Evolutionary conservation across 495 filamentous ascomycete species (phyloP).

Genomic region (Penicillium desertorum): DNA sequence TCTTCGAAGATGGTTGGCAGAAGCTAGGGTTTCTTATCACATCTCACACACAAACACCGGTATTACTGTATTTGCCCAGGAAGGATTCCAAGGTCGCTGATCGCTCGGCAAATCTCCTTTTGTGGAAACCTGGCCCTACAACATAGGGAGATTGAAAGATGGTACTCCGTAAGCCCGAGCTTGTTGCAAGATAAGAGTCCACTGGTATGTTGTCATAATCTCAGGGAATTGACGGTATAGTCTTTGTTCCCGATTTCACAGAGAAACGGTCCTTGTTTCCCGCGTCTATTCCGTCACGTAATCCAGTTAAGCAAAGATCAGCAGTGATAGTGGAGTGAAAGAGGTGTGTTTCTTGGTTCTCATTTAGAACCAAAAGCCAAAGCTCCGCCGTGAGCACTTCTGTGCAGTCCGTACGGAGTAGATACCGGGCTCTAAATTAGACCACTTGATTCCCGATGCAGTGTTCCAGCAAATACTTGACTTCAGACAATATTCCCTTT

Average conservation of each 20-base stretch:
- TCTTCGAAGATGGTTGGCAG: constrained; percentile 3
- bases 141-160: too few species aligned
- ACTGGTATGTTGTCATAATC: background rate
- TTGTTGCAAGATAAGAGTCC: background rate
- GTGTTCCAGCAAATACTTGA: constrained; percentile 13
- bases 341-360: constrained; percentile 8
- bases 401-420: background rate
- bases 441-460: constrained; percentile 14
- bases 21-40: constrained; percentile 2
- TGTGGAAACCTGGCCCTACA: constrained; percentile 3
- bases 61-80: background rate
- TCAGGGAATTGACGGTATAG: background rate
- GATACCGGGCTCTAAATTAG: background rate
- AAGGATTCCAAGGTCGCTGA: constrained; percentile 1
- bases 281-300: background rate
- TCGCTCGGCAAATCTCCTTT: constrained; percentile 10
- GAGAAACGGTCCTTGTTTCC: background rate
- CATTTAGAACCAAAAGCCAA: background rate
- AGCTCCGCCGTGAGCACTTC: constrained; percentile 6
- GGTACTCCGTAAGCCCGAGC: background rate
- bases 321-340: constrained; percentile 6
- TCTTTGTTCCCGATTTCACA: background rate
- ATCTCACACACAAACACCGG: constrained; percentile 3
- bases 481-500: constrained; percentile 2
- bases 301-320: constrained; percentile 15